Base-by-base conservation (phyloP, 768 basidiomycete genomes). In the Naganishia randhawae region DNA sequence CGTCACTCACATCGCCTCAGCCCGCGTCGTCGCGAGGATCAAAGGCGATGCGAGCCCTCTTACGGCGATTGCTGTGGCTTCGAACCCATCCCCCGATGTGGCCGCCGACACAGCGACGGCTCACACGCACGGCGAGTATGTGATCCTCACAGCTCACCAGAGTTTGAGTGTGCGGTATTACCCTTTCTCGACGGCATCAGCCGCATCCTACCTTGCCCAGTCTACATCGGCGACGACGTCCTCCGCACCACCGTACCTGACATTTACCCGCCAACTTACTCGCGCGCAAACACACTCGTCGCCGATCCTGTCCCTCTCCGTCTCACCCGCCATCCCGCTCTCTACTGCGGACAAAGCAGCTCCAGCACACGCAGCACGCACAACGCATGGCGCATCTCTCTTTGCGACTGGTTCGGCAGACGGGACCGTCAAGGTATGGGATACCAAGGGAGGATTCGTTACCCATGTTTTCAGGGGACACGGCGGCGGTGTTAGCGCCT, bases 401-500 rank as follows among this genome's bases (percentile, higher is more conserved):
- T 85, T 97, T 71, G 96, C 96, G 8, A 95, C 94, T 19, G 96
- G 96, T 0, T 90, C 95, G 13, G 92, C 95, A 8, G 96, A 99
- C 72, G 95, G 96, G 27, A 85, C 91, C 35, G 96, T 97, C 51
- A 98, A 97, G 82, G 91, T 99, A 11, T 98, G 93, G 93, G 89
- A 96, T 77, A 87, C 93, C 52, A 80, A 84, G 3, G 87, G 87
- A 29, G 94, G 92, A 37, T 93, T 88, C 77, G 86, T 90, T 35
- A 99, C 96, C 0, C 96, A 99, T 78, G 84, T 93, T 14, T 92
- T 95, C 84, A 90, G 89, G 75, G 95, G 94, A 1, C 96, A 98
- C 76, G 96, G 94, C 5, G 96, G 96, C n/a, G 91, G 96, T 69
- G 88, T 99, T 77, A 91, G 89, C 72, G 93, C 95, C 17, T 82